phyloP scores from a whole-genome alignment of 257 asterid species.

The Solanum habrochaites region DNA sequence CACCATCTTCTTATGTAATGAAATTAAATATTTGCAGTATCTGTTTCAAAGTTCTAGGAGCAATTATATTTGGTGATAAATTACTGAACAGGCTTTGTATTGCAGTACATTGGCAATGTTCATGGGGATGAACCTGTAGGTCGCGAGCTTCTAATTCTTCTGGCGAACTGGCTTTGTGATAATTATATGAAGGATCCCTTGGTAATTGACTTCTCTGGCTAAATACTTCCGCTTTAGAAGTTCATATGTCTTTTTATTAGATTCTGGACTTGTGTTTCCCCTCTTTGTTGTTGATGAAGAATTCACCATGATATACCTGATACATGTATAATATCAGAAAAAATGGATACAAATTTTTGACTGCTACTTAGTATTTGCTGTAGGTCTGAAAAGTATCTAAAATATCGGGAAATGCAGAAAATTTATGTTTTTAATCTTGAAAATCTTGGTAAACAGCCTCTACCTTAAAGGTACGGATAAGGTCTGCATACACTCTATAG shows the following conservation, averaged over 20 bases:
- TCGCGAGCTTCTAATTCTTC: conserved; percentile 79
- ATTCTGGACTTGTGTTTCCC: not conserved
- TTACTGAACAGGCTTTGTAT: conserved; percentile 15
- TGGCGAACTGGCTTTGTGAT: conserved; percentile 87
- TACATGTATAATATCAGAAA: too few species aligned
- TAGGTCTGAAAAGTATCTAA: too few species aligned
- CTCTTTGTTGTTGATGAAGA: not conserved
- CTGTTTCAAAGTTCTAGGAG: not conserved
- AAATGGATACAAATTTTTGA: too few species aligned
- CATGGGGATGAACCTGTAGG: conserved; percentile 99
- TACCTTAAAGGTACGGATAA: not conserved
- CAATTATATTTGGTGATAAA: conserved; percentile 8
- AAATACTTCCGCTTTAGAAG: not conserved
- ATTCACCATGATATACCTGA: too few species aligned
- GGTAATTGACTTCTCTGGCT: conserved; percentile 34
- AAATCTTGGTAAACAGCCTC: not conserved
- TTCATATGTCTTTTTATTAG: not conserved
- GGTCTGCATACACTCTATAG: not conserved
- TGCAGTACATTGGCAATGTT: conserved; percentile 90
- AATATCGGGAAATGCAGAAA: not conserved
- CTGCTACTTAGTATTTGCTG: too few species aligned
- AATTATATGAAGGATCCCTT: conserved; percentile 73
- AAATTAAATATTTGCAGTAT: not conserved
- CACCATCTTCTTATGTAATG: not conserved
- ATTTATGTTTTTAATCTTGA: not conserved